Evolutionary conservation across 164 flowering plant genomes (phyloP).

Genomic region (Nymphaea thermarum): DNA sequence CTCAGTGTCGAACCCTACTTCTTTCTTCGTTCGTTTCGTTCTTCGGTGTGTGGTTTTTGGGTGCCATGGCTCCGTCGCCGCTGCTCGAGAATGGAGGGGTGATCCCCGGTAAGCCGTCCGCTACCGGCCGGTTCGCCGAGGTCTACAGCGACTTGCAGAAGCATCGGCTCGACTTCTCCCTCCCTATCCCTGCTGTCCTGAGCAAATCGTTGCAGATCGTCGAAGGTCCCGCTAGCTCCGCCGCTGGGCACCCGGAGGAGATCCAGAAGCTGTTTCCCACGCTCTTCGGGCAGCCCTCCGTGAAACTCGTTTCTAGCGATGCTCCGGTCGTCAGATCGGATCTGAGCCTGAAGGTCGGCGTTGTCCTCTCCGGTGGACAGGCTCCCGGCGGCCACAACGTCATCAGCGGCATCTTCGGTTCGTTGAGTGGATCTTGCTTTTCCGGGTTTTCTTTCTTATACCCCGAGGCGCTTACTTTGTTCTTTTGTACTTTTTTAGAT

Average conservation of each 20-base stretch:
- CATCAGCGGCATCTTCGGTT: conserved; percentile 77
- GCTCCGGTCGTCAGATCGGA: conserved; percentile 10
- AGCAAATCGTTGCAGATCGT: conserved; percentile 37
- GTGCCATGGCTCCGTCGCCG: neutral
- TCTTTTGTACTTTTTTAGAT: conserved; percentile 27
- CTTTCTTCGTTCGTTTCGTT: neutral
- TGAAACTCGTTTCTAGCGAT: conserved; percentile 44
- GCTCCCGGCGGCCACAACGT: conserved; percentile 99
- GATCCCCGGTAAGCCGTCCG: conserved; percentile 1
- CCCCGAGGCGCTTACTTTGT: neutral
- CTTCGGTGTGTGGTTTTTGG: neutral
- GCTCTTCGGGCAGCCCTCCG: conserved; percentile 84
- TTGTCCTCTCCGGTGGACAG: conserved; percentile 95
- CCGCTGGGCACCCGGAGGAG: conserved; percentile 93
- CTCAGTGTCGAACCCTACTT: neutral
- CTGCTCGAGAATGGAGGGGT: neutral
- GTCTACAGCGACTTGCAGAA: conserved; percentile 75
- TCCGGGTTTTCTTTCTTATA: neutral
- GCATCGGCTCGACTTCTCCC: conserved; percentile 53
- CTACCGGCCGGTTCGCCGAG: conserved; percentile 30
- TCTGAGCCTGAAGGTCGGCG: conserved; percentile 77
- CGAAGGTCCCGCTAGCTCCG: conserved; percentile 78
- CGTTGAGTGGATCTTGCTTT: neutral
- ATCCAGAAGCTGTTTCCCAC: conserved; percentile 83
- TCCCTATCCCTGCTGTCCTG: conserved; percentile 76